Conservation (phyloP, 768 basidiomycete genomes). For the Boletus tylopilopsis region DNA sequence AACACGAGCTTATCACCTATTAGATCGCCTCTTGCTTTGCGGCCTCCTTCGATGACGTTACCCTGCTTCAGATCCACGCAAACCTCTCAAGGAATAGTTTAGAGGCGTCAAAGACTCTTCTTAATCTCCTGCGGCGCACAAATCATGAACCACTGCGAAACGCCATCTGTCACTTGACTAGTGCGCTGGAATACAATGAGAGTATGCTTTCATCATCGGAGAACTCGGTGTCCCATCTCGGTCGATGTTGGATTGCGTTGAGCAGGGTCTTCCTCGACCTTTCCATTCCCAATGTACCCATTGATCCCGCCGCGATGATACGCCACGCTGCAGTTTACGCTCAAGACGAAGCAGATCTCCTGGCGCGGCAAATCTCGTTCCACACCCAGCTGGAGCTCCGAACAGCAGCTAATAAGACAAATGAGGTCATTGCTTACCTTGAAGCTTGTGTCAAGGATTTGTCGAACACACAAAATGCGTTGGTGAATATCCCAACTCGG, state of each 20-base stretch:
- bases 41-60: constrained; percentile 33
- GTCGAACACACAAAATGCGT: constrained; percentile 22
- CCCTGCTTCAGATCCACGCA: constrained; percentile 13
- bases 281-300: constrained; percentile 76
- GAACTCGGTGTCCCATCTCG: constrained; percentile 35
- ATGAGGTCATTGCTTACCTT: constrained; percentile 47
- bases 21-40: constrained; percentile 44
- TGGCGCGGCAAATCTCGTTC: constrained; percentile 49
- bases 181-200: constrained; percentile 21
- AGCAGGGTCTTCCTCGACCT: constrained; percentile 60
- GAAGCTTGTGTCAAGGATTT: constrained; percentile 30
- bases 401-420: constrained; percentile 53
- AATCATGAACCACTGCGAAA: constrained; percentile 34
- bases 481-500: constrained; percentile 32
- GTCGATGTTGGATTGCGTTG: constrained; percentile 57
- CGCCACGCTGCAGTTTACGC: constrained; percentile 44
- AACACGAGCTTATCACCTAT: constrained; percentile 4
- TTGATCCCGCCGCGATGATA: constrained; percentile 80
- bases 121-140: constrained; percentile 33
- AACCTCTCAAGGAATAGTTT: constrained; percentile 2
- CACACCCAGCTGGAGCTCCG: constrained; percentile 54
- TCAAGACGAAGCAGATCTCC: constrained; percentile 35
- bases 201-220: constrained; percentile 11
- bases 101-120: constrained; percentile 21
- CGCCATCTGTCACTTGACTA: constrained; percentile 32